Percentiles rank a stretch among this genome's conserved stretches.
phyloP scores from a whole-genome alignment of 2,329 filamentous ascomycete species.

The Biscogniauxia mediterranea region DNA sequence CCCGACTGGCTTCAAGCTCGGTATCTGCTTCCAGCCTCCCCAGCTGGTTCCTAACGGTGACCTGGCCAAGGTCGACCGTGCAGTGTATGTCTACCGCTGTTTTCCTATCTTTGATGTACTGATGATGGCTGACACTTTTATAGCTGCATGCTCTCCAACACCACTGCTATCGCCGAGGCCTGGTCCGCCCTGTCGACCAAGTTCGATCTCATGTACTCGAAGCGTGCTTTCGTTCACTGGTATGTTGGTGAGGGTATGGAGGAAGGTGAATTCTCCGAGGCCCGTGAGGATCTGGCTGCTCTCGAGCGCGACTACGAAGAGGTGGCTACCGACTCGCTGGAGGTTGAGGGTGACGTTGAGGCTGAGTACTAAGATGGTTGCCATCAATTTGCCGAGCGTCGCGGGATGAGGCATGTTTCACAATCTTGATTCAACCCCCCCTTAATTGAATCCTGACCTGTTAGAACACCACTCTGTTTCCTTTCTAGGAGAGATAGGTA shows the following conservation, averaged over 20 bases:
- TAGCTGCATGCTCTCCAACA: conserved; percentile 98
- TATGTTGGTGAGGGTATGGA: conserved; percentile 99
- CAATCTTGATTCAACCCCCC: conserved; percentile 11
- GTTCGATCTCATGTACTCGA: conserved; percentile 99
- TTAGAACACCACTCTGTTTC: conserved; percentile 20
- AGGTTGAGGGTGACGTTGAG: conserved; percentile 79
- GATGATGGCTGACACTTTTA: conserved; percentile 14
- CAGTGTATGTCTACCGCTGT: conserved; percentile 78
- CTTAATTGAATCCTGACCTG: conserved; percentile 15
- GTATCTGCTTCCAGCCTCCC: conserved; percentile 99
- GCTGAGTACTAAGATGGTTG: conserved; percentile 75
- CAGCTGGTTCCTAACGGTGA: conserved; percentile 96
- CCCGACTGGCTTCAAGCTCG: conserved; percentile 99
- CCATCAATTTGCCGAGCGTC: conserved; percentile 18
- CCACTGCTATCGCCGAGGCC: conserved; percentile 95
- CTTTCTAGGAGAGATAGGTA: conserved; percentile 14
- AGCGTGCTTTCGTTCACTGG: conserved; percentile 99
- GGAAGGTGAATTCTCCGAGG: conserved; percentile 99
- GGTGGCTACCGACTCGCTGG: conserved; percentile 90
- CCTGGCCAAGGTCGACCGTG: conserved; percentile 95
- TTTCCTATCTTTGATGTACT: neutral
- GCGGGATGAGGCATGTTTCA: conserved; percentile 15
- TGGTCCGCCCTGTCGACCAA: conserved; percentile 96
- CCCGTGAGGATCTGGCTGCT: conserved; percentile 95
- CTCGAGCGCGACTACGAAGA: conserved; percentile 99